Percentiles rank a stretch among this genome's conserved stretches.
These are phyloP conservation scores for Tolypocladium ovalisporum DNA, from an alignment of 2,329 filamentous ascomycete genomes.

Conservation along the genomic window DNA sequence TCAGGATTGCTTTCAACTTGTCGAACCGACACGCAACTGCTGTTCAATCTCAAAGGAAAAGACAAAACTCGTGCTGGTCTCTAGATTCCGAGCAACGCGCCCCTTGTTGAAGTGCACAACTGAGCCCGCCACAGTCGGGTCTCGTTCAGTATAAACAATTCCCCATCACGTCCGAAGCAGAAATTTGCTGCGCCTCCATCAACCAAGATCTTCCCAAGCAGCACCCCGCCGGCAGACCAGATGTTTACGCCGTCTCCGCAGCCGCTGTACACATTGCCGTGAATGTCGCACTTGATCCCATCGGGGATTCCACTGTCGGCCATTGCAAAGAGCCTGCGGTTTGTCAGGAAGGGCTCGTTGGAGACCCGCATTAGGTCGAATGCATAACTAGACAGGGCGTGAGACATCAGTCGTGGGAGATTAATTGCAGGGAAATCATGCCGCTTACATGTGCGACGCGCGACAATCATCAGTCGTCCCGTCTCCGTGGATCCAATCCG, in stretches of 20 bases:
- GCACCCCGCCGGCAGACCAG: slow-evolving; percentile 31
- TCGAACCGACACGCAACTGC: neutral
- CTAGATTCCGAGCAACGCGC: slow-evolving; percentile 10
- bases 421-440: neutral
- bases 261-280: slow-evolving; percentile 38
- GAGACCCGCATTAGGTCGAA: slow-evolving; percentile 19
- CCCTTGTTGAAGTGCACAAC: slow-evolving; percentile 6
- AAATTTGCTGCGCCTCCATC: slow-evolving; percentile 34
- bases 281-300: slow-evolving; percentile 33
- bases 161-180: slow-evolving; percentile 30
- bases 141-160: slow-evolving; percentile 39
- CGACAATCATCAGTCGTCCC: slow-evolving; percentile 16
- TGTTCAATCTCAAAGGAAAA: neutral
- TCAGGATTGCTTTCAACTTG: neutral
- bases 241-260: slow-evolving; percentile 38
- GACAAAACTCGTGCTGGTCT: neutral
- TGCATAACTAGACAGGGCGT: slow-evolving; percentile 15
- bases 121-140: slow-evolving; percentile 26
- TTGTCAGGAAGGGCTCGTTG: slow-evolving; percentile 28
- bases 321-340: slow-evolving; percentile 39
- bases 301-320: slow-evolving; percentile 34
- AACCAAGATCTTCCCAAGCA: slow-evolving; percentile 33
- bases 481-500: slow-evolving; percentile 21
- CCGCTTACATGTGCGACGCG: slow-evolving; percentile 16
- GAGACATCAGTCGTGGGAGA: neutral